phyloP scores from a whole-genome alignment of 2,329 filamentous ascomycete genomes.

The Sodiomyces alkalinus region DNA sequence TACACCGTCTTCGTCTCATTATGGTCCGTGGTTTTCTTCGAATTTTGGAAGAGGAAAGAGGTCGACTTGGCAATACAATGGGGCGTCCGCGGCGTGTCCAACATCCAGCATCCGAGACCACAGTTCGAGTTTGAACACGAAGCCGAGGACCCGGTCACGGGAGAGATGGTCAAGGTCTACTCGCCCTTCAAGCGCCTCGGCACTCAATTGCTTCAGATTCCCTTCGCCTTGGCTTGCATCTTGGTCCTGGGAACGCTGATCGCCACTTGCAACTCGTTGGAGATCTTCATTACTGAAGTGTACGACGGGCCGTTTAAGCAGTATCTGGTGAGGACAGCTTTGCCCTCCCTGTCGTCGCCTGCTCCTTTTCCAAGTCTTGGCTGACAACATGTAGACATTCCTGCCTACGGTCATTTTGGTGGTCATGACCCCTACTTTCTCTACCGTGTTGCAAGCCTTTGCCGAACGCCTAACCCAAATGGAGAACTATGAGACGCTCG shows the following conservation, averaged over 20 bases:
- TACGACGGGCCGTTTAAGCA: constrained; percentile 81
- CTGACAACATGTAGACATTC: constrained; percentile 47
- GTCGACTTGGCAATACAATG: constrained; percentile 73
- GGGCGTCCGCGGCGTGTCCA: constrained; percentile 74
- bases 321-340: constrained; percentile 47
- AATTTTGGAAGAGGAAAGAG: constrained; percentile 94
- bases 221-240: constrained; percentile 65
- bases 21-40: constrained; percentile 84
- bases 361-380: background rate
- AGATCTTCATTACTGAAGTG: constrained; percentile 90
- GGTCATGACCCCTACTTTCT: constrained; percentile 63
- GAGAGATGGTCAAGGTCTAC: constrained; percentile 63
- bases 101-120: constrained; percentile 60
- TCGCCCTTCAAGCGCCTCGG: constrained; percentile 59
- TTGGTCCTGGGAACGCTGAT: constrained; percentile 68
- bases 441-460: constrained; percentile 56
- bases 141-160: constrained; percentile 64
- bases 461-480: constrained; percentile 64
- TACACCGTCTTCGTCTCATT: constrained; percentile 67
- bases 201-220: constrained; percentile 67
- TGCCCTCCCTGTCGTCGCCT: constrained; percentile 3
- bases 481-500: constrained; percentile 87
- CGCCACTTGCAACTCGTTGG: constrained; percentile 74
- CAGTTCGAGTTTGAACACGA: constrained; percentile 71
- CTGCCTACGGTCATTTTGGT: constrained; percentile 82